Evolutionary conservation across 805 yeast species (phyloP).

Genomic region (Hanseniaspora mollemarum): DNA sequence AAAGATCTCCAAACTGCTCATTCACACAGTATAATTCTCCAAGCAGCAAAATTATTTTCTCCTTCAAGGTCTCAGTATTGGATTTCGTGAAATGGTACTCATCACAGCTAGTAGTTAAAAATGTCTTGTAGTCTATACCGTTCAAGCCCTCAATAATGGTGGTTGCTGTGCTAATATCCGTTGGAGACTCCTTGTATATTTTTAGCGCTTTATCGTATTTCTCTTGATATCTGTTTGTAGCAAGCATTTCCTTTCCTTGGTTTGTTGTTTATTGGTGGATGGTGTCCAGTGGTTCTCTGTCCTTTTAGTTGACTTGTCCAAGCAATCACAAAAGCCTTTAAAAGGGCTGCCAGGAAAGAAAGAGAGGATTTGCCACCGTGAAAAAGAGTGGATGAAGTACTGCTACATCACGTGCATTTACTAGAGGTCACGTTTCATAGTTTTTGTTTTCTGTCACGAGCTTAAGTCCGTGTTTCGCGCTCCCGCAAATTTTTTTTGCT

Average conservation of each 20-base stretch:
- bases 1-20: constrained; percentile 41
- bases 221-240: neutral
- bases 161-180: neutral
- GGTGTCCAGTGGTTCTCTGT: no score
- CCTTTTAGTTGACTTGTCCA: no score
- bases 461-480: no score
- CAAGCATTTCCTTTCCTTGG: neutral
- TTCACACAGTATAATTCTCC: constrained; percentile 56
- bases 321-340: no score
- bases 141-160: neutral
- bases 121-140: constrained; percentile 1
- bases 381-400: neutral
- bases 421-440: no score
- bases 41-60: constrained; percentile 59
- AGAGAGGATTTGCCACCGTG: neutral
- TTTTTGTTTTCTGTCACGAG: neutral
- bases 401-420: no score
- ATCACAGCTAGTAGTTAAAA: neutral
- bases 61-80: constrained; percentile 43
- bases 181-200: neutral
- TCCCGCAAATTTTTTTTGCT: neutral
- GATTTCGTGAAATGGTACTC: constrained; percentile 2
- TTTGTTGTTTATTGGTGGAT: no score
- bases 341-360: no score
- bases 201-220: constrained; percentile 1